phyloP scores from a whole-genome alignment of 2,329 filamentous ascomycete species.

The Bipolaris oryzae region DNA sequence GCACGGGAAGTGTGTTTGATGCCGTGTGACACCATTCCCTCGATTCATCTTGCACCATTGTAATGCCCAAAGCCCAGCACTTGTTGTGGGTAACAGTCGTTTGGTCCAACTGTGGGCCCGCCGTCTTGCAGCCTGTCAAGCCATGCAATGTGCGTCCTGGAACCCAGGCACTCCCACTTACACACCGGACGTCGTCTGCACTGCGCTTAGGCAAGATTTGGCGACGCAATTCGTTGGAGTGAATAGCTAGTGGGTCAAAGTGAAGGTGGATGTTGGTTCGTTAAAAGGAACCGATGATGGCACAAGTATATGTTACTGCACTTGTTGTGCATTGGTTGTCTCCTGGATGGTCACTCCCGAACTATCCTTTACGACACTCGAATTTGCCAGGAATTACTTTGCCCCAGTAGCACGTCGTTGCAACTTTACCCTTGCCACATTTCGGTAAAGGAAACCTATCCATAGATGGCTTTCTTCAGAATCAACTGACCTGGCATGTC shows the following conservation, averaged over 20 bases:
- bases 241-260: slow-evolving; percentile 31
- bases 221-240: slow-evolving; percentile 31
- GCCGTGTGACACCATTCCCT: slow-evolving; percentile 42
- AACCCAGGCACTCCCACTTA: slow-evolving; percentile 30
- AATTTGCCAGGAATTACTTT: not conserved
- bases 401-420: not conserved
- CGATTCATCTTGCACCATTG: slow-evolving; percentile 38
- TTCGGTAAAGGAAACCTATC: not conserved
- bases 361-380: not conserved
- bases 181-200: slow-evolving; percentile 42
- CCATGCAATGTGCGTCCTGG: slow-evolving; percentile 34
- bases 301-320: slow-evolving; percentile 22
- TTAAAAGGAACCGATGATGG: slow-evolving; percentile 26
- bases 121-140: slow-evolving; percentile 28
- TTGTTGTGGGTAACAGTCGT: slow-evolving; percentile 25
- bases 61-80: slow-evolving; percentile 27
- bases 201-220: slow-evolving; percentile 42
- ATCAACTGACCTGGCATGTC: slow-evolving; percentile 28
- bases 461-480: slow-evolving; percentile 5
- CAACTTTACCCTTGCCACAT: not conserved
- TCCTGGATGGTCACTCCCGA: slow-evolving; percentile 3
- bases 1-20: slow-evolving; percentile 41
- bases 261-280: slow-evolving; percentile 23
- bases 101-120: slow-evolving; percentile 30
- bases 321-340: slow-evolving; percentile 15